Percentiles rank a stretch among this genome's conserved stretches.
phyloP scores from a whole-genome alignment of 1,284 basidiomycete species.

The Golubevia pallescens region DNA sequence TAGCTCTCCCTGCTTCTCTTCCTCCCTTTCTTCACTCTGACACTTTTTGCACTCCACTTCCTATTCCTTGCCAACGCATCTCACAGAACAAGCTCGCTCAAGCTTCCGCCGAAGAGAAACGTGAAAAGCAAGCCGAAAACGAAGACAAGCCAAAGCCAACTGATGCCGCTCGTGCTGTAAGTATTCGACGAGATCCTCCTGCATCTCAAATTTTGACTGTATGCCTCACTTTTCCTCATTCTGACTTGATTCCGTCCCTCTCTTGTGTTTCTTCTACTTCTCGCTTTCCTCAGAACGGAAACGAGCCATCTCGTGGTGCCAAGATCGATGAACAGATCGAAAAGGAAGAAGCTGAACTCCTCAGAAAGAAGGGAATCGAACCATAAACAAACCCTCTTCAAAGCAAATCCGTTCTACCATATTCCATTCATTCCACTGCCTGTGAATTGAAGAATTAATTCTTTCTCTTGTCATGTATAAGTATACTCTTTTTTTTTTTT shows the following conservation, averaged over 20 bases:
- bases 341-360: constrained; percentile 41
- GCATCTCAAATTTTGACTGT: neutral
- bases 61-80: no score
- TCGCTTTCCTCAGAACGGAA: constrained; percentile 25
- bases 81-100: constrained; percentile 48
- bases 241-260: neutral
- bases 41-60: no score
- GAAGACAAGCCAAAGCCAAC: constrained; percentile 30
- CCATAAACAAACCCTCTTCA: constrained; percentile 12
- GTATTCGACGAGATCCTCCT: no score
- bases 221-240: no score
- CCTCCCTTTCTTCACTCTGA: neutral
- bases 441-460: no score
- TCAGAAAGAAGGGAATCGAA: constrained; percentile 47
- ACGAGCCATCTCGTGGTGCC: constrained; percentile 41
- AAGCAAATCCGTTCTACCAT: no score
- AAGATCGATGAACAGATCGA: constrained; percentile 51
- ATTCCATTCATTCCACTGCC: no score
- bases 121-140: constrained; percentile 25
- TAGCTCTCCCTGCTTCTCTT: constrained; percentile 1
- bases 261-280: no score
- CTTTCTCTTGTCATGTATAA: no score
- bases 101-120: constrained; percentile 47
- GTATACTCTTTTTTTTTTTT: no score
- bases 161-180: constrained; percentile 19